These are phyloP conservation scores for Mallotus repandus DNA, from an alignment of 441 rosid species.

Conservation along the genomic window DNA sequence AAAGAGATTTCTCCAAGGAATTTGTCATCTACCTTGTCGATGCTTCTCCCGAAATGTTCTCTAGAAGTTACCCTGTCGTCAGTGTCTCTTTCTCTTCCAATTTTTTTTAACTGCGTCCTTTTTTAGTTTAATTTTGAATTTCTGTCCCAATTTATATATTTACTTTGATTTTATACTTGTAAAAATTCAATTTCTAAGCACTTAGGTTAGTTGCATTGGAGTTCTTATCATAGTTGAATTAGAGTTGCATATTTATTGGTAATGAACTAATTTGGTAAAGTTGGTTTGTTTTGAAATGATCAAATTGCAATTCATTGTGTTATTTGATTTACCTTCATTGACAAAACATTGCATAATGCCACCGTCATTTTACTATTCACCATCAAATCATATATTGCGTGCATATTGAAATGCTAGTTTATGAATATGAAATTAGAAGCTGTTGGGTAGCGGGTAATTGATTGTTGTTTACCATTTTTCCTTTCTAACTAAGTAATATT, in stretches of 20 bases:
- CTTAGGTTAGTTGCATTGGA: background rate
- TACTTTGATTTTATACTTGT: background rate
- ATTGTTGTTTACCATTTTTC: too few relatives aligned
- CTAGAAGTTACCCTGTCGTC: slow-evolving; percentile 49
- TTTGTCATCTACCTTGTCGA: slow-evolving; percentile 72
- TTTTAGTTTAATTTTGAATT: background rate
- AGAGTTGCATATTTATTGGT: background rate
- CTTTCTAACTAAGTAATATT: too few relatives aligned
- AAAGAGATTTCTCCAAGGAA: slow-evolving; percentile 63
- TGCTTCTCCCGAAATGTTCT: slow-evolving; percentile 89
- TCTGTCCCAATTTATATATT: too few relatives aligned
- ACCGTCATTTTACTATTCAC: too few relatives aligned
- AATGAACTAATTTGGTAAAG: background rate
- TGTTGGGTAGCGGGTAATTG: too few relatives aligned
- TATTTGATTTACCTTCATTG: too few relatives aligned
- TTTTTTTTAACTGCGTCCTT: background rate
- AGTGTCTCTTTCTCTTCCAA: slow-evolving; percentile 21
- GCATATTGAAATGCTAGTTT: background rate
- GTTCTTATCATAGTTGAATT: background rate
- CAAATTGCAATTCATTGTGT: background rate
- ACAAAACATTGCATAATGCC: too few relatives aligned
- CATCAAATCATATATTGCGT: background rate
- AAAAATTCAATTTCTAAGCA: background rate
- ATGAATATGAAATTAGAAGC: background rate
- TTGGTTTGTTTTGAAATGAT: background rate